Conservation (phyloP, 768 basidiomycete species). For the Vishniacozyma victoriae region DNA sequence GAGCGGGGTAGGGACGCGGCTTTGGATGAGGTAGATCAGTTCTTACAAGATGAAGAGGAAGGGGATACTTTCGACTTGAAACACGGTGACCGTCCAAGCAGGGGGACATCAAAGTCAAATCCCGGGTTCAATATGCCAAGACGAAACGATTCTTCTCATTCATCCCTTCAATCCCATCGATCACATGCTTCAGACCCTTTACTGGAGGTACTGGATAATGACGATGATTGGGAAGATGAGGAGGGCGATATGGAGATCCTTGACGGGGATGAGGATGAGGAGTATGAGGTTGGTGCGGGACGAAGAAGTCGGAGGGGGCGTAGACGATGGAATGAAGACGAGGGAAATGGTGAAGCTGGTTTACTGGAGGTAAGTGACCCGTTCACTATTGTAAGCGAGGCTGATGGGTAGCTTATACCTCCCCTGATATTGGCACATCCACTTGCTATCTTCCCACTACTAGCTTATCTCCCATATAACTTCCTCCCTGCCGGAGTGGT, state of each 20-base stretch:
- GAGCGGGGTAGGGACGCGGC: neutral
- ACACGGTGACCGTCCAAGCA: neutral
- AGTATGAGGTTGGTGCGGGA: slow-evolving; percentile 6
- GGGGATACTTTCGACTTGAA: neutral
- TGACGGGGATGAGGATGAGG: slow-evolving; percentile 11
- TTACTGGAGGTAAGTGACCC: slow-evolving; percentile 30
- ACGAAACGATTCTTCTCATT: too few relatives aligned
- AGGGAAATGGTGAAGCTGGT: slow-evolving; percentile 21
- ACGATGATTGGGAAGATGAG: slow-evolving; percentile 10
- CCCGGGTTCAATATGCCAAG: too few relatives aligned
- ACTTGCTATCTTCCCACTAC: slow-evolving; percentile 37
- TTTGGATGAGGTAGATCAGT: neutral
- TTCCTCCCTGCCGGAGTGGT: slow-evolving; percentile 44
- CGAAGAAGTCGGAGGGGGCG: slow-evolving; percentile 5
- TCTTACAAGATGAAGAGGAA: neutral
- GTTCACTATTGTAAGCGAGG: too few relatives aligned
- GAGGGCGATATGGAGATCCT: slow-evolving; percentile 10
- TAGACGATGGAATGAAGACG: slow-evolving; percentile 18
- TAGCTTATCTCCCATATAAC: slow-evolving; percentile 37
- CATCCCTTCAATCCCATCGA: too few relatives aligned
- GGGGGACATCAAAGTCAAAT: neutral
- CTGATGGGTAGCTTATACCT: slow-evolving; percentile 32
- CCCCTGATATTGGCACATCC: slow-evolving; percentile 43
- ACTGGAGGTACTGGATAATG: slow-evolving; percentile 16
- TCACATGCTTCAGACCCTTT: slow-evolving; percentile 10